Percentiles rank a stretch among this genome's conserved stretches.
phyloP scores from a whole-genome alignment of 306 rosid species.

The Citrullus amarus region DNA sequence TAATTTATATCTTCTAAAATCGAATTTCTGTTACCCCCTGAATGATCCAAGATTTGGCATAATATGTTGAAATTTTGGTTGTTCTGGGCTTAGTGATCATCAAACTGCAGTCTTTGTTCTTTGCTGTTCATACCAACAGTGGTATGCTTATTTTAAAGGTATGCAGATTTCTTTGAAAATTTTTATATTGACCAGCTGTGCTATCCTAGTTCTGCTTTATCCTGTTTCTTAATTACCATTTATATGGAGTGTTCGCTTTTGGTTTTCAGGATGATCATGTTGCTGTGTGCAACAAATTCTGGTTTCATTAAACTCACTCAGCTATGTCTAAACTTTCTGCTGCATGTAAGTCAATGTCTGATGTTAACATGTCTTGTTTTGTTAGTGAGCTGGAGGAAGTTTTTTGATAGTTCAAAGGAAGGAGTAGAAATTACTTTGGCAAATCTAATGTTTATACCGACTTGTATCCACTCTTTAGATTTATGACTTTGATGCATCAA shows the following conservation, averaged over 20 bases:
- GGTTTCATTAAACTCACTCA: background rate
- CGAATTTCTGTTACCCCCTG: background rate
- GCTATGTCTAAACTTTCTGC: background rate
- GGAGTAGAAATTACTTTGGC: background rate
- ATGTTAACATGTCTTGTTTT: background rate
- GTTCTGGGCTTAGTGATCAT: background rate
- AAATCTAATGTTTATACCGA: background rate
- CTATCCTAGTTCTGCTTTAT: background rate
- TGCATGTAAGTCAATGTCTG: background rate
- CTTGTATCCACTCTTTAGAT: background rate
- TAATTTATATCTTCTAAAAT: background rate
- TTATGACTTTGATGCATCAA: background rate
- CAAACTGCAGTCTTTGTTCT: background rate
- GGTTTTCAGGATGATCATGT: background rate
- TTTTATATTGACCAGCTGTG: background rate
- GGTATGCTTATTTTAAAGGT: background rate
- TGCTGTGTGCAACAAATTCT: background rate
- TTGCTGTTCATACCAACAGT: background rate
- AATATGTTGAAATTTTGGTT: background rate
- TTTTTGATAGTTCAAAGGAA: background rate
- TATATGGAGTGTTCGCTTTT: background rate
- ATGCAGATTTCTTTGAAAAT: background rate
- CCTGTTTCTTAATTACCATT: background rate
- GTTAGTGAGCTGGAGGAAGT: background rate
- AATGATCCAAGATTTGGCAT: background rate